These are phyloP conservation scores for Colletotrichum abscissum DNA, from an alignment of 2,329 filamentous ascomycete species.

Conservation along the genomic window DNA sequence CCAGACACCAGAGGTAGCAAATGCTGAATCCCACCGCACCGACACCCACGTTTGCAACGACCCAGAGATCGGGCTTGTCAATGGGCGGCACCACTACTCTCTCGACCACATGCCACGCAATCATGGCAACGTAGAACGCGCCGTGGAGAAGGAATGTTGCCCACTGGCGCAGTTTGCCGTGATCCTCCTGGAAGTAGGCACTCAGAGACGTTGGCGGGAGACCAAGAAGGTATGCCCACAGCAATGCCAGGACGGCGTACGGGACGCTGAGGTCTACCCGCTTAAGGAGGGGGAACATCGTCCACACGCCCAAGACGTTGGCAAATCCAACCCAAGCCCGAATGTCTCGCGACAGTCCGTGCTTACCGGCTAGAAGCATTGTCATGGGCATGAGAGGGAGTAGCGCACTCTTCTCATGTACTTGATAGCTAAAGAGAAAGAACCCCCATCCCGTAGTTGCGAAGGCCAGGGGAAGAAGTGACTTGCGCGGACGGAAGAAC, in stretches of 20 bases:
- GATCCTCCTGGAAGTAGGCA: slow-evolving; percentile 70
- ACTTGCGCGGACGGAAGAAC: slow-evolving; percentile 80
- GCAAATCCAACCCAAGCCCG: slow-evolving; percentile 97
- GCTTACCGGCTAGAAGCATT: slow-evolving; percentile 80
- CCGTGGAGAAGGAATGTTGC: slow-evolving; percentile 77
- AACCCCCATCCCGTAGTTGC: slow-evolving; percentile 94
- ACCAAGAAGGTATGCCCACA: slow-evolving; percentile 93
- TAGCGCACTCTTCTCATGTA: slow-evolving; percentile 97
- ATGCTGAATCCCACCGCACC: slow-evolving; percentile 87
- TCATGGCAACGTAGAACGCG: slow-evolving; percentile 81
- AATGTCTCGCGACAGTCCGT: slow-evolving; percentile 80
- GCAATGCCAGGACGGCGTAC: slow-evolving; percentile 83
- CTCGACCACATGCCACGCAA: slow-evolving; percentile 83
- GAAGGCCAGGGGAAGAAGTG: slow-evolving; percentile 82
- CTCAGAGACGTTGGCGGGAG: slow-evolving; percentile 81
- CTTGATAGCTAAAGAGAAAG: slow-evolving; percentile 97
- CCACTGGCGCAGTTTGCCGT: slow-evolving; percentile 60
- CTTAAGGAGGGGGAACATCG: slow-evolving; percentile 90
- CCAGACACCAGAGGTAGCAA: slow-evolving; percentile 93
- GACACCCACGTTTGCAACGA: slow-evolving; percentile 88
- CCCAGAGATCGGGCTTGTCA: slow-evolving; percentile 92
- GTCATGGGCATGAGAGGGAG: slow-evolving; percentile 95
- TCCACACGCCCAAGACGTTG: slow-evolving; percentile 90
- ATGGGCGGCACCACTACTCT: slow-evolving; percentile 74
- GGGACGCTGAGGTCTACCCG: slow-evolving; percentile 87